These are phyloP conservation scores for Talaromyces funiculosus DNA, from an alignment of 2,329 filamentous ascomycete genomes.

Conservation along the genomic window DNA sequence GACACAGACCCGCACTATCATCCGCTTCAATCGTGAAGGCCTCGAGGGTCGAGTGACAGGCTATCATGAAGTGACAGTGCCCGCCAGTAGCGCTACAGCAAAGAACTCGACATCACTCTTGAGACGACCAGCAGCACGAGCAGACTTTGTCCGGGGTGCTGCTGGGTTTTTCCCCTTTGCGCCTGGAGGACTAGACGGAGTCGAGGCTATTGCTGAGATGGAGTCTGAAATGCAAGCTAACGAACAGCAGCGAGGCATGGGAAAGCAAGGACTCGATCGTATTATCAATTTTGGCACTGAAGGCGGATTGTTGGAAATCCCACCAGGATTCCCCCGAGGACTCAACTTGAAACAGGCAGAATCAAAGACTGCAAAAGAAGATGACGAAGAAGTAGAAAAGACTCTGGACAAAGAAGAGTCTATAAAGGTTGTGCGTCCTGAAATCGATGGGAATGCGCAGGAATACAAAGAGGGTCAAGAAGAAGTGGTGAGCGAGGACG, in stretches of 20 bases:
- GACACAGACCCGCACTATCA: conserved; percentile 91
- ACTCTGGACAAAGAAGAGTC: conserved; percentile 46
- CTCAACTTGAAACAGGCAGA: conserved; percentile 63
- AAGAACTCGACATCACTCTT: conserved; percentile 91
- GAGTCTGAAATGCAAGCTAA: conserved; percentile 65
- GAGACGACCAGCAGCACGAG: conserved; percentile 76
- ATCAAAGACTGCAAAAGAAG: conserved; percentile 53
- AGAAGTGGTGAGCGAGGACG: conserved; percentile 27
- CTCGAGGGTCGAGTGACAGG: conserved; percentile 88
- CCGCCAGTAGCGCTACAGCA: conserved; percentile 79
- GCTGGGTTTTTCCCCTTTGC: conserved; percentile 93
- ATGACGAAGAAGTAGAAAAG: conserved; percentile 65
- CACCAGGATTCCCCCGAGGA: conserved; percentile 76
- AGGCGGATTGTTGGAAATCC: conserved; percentile 70
- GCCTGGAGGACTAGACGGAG: conserved; percentile 78
- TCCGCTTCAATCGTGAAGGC: conserved; percentile 83
- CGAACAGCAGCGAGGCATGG: conserved; percentile 37
- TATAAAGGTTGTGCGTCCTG: conserved; percentile 49
- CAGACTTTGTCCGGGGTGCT: conserved; percentile 87
- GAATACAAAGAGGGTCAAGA: conserved; percentile 22
- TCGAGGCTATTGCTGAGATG: conserved; percentile 76
- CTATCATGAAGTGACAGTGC: conserved; percentile 89
- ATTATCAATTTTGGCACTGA: conserved; percentile 78
- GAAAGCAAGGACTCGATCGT: conserved; percentile 59
- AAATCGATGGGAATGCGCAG: conserved; percentile 26